Conservation (phyloP, 2,329 filamentous ascomycete genomes). For the Fusarium sp. region DNA sequence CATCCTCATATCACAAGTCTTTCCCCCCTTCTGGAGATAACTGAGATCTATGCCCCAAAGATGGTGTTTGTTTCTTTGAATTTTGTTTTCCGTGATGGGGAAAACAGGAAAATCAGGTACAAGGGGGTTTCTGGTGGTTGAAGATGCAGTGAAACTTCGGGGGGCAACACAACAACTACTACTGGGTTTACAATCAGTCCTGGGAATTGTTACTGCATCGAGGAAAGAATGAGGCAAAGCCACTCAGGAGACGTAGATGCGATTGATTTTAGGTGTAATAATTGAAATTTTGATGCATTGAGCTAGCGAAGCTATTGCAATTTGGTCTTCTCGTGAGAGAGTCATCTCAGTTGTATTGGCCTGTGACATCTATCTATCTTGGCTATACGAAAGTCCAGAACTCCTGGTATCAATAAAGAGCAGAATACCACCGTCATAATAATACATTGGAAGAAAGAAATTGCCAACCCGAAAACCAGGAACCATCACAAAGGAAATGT, state of each 20-base stretch:
- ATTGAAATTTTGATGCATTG: conserved; percentile 13
- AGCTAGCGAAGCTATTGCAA: conserved; percentile 3
- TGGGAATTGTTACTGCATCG: conserved; percentile 17
- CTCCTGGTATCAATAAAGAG: conserved; percentile 28
- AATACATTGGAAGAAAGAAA: conserved; percentile 8
- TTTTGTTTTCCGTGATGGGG: conserved; percentile 23
- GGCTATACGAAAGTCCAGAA: conserved; percentile 1
- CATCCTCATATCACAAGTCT: conserved; percentile 9
- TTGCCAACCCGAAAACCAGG: background rate
- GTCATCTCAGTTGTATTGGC: background rate
- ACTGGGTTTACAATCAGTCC: conserved; percentile 15
- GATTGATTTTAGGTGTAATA: conserved; percentile 17
- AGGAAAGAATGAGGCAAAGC: background rate
- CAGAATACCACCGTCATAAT: conserved; percentile 5
- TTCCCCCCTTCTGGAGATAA: conserved; percentile 28
- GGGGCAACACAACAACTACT: conserved; percentile 8
- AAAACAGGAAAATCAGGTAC: conserved; percentile 6
- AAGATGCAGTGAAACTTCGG: conserved; percentile 2
- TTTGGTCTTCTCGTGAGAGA: conserved; percentile 16
- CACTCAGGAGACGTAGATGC: conserved; percentile 24
- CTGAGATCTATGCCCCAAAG: conserved; percentile 9
- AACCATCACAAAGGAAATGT: background rate
- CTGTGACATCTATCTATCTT: background rate
- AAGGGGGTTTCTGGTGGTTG: conserved; percentile 18
- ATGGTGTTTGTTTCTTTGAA: conserved; percentile 26